Evolutionary conservation across 2,329 filamentous ascomycete genomes (phyloP).

Genomic region (Colletotrichum tofieldiae): DNA sequence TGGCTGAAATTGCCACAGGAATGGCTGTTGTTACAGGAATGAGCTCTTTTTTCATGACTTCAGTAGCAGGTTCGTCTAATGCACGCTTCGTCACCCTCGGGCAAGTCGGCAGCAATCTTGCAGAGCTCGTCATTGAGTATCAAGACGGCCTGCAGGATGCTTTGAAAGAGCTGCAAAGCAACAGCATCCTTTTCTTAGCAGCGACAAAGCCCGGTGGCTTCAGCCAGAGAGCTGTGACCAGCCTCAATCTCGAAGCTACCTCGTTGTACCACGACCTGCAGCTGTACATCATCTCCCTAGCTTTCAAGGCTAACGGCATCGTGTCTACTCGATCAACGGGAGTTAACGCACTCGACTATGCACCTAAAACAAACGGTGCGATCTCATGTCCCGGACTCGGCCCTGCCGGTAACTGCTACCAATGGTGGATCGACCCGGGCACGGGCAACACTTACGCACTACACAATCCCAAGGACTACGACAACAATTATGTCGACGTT

Average conservation of each 20-base stretch:
- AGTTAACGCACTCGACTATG: slow-evolving; percentile 45
- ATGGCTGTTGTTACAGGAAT: slow-evolving; percentile 34
- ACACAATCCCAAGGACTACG: slow-evolving; percentile 46
- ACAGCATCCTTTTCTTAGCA: slow-evolving; percentile 45
- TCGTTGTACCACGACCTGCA: slow-evolving; percentile 46
- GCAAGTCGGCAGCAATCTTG: slow-evolving; percentile 46
- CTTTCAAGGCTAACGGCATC: slow-evolving; percentile 46
- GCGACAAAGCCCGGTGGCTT: slow-evolving; percentile 46
- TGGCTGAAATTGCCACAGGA: slow-evolving; percentile 39
- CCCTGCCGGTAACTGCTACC: slow-evolving; percentile 42
- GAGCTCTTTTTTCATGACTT: slow-evolving; percentile 33
- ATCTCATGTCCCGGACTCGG: slow-evolving; percentile 39
- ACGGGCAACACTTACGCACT: slow-evolving; percentile 46
- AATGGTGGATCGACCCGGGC: slow-evolving; percentile 46
- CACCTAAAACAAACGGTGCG: slow-evolving; percentile 35
- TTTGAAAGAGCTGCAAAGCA: slow-evolving; percentile 44
- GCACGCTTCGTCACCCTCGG: slow-evolving; percentile 48
- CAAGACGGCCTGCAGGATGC: slow-evolving; percentile 44
- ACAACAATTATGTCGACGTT: slow-evolving; percentile 46
- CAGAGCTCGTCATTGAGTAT: slow-evolving; percentile 48
- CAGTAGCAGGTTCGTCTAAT: slow-evolving; percentile 41
- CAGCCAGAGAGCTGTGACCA: slow-evolving; percentile 47
- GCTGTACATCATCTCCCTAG: slow-evolving; percentile 45
- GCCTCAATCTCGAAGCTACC: slow-evolving; percentile 46
- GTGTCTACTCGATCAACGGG: slow-evolving; percentile 45